Base-by-base conservation (phyloP, 768 basidiomycete species). In the Chalciporus piperatus region DNA sequence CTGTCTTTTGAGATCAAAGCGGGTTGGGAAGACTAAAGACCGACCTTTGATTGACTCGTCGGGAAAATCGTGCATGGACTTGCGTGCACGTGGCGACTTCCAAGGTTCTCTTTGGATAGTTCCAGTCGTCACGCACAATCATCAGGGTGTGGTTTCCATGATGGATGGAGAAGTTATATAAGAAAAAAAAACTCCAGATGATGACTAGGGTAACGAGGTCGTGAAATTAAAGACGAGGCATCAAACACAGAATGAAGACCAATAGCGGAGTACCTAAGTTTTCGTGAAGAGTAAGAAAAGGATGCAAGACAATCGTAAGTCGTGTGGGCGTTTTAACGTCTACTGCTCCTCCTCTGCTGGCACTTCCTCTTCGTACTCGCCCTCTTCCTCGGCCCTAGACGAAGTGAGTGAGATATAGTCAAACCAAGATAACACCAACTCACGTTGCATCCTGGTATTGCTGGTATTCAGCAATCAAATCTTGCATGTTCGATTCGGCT, bases 401-500 rank as follows among this genome's bases (percentile, higher is more conserved):
- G 8, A 55, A 27, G 27, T 27, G 14, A 19, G 45, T 40, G n/a
- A 62, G 64, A 4, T 64, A 55, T n/a, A 23, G 5, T 40, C 17
- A 16, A 12, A 35, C 1, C 3, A 4, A 6, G 5, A 4, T 28
- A 2, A 56, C 4, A n/a, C 13, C 11, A 13, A 84, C 89, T 56
- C 72, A 92, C 89, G 90, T 92, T 39, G 91, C 91, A 66, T 93
- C 91, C 75, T 93, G 91, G 75, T 93, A 93, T 73, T 93, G 92
- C 69, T 96, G 92, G 75, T 97, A 98, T 75, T 98, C 96, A 46
- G 94, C 92, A 55, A 98, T 91, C 58, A 98, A 78, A 77, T 98
- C 96, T 70, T 97, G 93, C 93, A 98, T 94, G 83, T 98, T 98
- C 58, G 91, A 94, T 75, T 98, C 95, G 50, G 95, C 96, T 73